Conservation (phyloP, 768 basidiomycete genomes). For the Tulasnella sp. region DNA sequence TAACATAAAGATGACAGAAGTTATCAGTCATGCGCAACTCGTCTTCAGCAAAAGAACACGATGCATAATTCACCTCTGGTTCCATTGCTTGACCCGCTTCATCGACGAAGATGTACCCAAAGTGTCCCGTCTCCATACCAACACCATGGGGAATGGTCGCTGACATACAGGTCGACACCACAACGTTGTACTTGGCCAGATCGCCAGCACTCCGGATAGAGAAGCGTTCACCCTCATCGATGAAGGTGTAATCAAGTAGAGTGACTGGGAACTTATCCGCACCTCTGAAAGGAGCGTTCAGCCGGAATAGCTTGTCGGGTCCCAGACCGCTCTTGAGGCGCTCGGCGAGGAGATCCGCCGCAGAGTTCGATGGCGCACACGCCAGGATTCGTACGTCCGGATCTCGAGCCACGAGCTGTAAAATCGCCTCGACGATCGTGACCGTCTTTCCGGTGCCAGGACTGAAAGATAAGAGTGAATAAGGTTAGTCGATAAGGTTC, state of each 20-base stretch:
- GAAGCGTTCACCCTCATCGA: neutral
- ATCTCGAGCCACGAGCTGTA: neutral
- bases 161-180: slow-evolving; percentile 12
- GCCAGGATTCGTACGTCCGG: slow-evolving; percentile 8
- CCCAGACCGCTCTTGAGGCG: neutral
- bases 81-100: slow-evolving; percentile 17
- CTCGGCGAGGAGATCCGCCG: slow-evolving; percentile 12
- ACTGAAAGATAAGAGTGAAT: neutral
- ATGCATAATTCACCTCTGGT: slow-evolving; percentile 2
- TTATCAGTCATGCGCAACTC: no score
- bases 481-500: no score
- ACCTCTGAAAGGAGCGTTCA: slow-evolving; percentile 2
- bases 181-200: neutral
- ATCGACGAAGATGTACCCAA: slow-evolving; percentile 15
- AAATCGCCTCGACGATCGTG: slow-evolving; percentile 10
- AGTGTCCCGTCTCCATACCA: slow-evolving; percentile 11
- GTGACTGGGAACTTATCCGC: neutral
- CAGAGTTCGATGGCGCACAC: slow-evolving; percentile 16
- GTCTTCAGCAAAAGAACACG: no score
- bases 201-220: neutral
- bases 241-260: neutral
- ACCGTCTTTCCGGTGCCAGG: slow-evolving; percentile 15
- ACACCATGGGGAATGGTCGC: slow-evolving; percentile 10
- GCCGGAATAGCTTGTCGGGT: slow-evolving; percentile 1
- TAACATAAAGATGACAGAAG: neutral